phyloP scores from a whole-genome alignment of 2,329 filamentous ascomycete species.

The Neocucurbitaria cava region DNA sequence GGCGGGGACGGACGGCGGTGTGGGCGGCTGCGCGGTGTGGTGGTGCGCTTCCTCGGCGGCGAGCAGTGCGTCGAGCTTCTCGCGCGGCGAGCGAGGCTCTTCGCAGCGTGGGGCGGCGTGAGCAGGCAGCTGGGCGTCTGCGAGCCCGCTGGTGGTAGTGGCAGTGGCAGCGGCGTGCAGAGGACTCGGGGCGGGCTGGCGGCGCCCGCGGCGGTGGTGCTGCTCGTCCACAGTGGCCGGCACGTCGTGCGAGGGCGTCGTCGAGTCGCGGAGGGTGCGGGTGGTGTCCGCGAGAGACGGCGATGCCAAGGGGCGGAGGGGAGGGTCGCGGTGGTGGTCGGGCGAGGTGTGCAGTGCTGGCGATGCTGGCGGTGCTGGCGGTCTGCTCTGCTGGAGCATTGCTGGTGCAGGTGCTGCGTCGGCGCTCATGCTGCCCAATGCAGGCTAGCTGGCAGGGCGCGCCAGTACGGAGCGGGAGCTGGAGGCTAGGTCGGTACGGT shows the following conservation, averaged over 20 bases:
- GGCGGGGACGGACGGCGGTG: slow-evolving; percentile 13
- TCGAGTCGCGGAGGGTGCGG: slow-evolving; percentile 39
- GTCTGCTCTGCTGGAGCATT: slow-evolving; percentile 34
- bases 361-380: too few species aligned
- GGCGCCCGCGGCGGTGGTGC: slow-evolving; percentile 9
- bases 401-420: too few species aligned
- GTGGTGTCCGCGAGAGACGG: slow-evolving; percentile 41
- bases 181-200: slow-evolving; percentile 38
- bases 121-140: slow-evolving; percentile 27
- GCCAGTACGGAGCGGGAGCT: too few species aligned
- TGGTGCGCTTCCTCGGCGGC: slow-evolving; percentile 35
- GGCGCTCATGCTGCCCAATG: slow-evolving; percentile 38
- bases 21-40: slow-evolving; percentile 18
- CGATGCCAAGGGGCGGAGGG: slow-evolving; percentile 13
- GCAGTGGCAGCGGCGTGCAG: slow-evolving; percentile 26
- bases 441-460: slow-evolving; percentile 37
- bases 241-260: slow-evolving; percentile 28
- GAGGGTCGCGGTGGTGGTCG: slow-evolving; percentile 16
- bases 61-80: slow-evolving; percentile 49
- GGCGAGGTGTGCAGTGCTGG: slow-evolving; percentile 9
- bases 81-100: slow-evolving; percentile 47
- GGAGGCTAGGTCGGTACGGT: too few species aligned
- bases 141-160: slow-evolving; percentile 16
- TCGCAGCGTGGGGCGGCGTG: slow-evolving; percentile 44
- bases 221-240: slow-evolving; percentile 27